phyloP scores from a whole-genome alignment of 495 filamentous ascomycete species.

The Glonium stellatum region DNA sequence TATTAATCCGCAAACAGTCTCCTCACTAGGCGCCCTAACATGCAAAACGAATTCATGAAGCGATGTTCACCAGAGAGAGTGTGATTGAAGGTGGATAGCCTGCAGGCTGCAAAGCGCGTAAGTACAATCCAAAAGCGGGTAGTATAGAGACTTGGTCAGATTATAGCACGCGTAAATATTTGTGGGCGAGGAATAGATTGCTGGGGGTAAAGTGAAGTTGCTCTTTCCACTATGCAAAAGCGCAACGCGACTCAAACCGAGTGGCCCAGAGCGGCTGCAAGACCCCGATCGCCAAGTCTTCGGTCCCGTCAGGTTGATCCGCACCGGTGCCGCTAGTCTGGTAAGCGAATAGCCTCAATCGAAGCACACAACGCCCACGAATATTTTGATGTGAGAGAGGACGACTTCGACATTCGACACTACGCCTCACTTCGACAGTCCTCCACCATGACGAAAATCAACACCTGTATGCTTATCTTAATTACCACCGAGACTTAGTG shows the following conservation, averaged over 20 bases:
- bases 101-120: background rate
- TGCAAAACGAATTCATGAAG: background rate
- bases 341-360: slow-evolving; percentile 20
- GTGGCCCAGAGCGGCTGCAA: background rate
- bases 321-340: slow-evolving; percentile 8
- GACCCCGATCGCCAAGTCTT: background rate
- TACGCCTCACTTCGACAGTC: background rate
- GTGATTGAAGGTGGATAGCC: too few species aligned
- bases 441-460: slow-evolving; percentile 51
- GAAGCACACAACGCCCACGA: slow-evolving; percentile 10
- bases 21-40: background rate
- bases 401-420: slow-evolving; percentile 7
- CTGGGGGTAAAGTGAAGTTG: background rate
- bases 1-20: background rate
- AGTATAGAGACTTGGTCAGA: background rate
- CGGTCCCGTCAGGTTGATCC: background rate
- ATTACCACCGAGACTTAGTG: background rate
- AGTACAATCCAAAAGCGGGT: background rate
- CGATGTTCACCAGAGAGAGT: too few species aligned
- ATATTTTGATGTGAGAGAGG: slow-evolving; percentile 7
- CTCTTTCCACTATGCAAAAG: too few species aligned
- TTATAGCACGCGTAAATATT: background rate
- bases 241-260: too few species aligned
- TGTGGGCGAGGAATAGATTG: background rate
- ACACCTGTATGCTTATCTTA: slow-evolving; percentile 38